These are phyloP conservation scores for Hypsizygus ulmarius DNA, from an alignment of 1,284 basidiomycete genomes.

Conservation along the genomic window DNA sequence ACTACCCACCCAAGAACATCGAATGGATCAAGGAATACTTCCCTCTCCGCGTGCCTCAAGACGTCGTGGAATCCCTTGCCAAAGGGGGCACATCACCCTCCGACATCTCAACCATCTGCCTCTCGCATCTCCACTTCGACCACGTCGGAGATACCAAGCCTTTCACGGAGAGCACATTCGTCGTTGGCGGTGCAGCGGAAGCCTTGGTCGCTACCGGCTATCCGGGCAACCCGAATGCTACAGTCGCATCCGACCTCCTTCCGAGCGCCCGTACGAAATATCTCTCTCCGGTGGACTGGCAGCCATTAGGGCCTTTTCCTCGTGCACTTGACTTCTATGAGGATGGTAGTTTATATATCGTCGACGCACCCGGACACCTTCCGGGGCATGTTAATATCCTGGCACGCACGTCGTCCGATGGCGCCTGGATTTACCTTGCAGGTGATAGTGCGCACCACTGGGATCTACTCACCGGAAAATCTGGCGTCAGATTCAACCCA, in stretches of 20 bases:
- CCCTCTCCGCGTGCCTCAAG: conserved; percentile 36
- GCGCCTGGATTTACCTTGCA: conserved; percentile 53
- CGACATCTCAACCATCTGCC: conserved; percentile 42
- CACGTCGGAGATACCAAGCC: conserved; percentile 43
- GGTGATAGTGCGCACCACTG: conserved; percentile 55
- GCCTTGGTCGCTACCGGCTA: conserved; percentile 37
- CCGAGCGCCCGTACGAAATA: conserved; percentile 33
- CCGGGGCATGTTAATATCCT: conserved; percentile 54
- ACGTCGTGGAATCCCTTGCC: conserved; percentile 45
- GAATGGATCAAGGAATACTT: conserved; percentile 29
- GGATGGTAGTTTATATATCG: conserved; percentile 54
- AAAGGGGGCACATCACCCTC: conserved; percentile 45
- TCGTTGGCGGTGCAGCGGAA: conserved; percentile 41
- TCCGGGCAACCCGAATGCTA: conserved; percentile 37
- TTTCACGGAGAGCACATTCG: conserved; percentile 47
- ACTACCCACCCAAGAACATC: conserved; percentile 34
- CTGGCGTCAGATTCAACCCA: conserved; percentile 33
- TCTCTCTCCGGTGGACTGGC: conserved; percentile 29
- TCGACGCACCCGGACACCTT: conserved; percentile 56
- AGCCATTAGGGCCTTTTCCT: conserved; percentile 48
- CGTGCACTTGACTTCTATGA: conserved; percentile 50
- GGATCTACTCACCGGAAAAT: conserved; percentile 46
- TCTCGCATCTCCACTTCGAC: conserved; percentile 50
- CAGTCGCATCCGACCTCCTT: conserved; percentile 35
- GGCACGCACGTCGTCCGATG: conserved; percentile 52